These are phyloP conservation scores for Omphalotus olearius DNA, from an alignment of 1,284 basidiomycete species.

Conservation along the genomic window DNA sequence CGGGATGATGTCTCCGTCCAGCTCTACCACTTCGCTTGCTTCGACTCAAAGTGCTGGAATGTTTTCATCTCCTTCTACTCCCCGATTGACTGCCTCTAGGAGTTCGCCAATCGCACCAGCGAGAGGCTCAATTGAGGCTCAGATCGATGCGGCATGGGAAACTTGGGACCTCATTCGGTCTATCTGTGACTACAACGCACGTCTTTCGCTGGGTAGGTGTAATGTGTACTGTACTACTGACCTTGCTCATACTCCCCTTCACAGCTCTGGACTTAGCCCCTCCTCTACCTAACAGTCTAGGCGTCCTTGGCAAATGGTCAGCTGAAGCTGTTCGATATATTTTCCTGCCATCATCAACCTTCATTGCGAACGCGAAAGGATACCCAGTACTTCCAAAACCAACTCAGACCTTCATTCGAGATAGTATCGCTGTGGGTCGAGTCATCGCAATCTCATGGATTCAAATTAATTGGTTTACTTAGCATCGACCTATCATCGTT, in stretches of 20 bases:
- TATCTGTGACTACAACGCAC: conserved; percentile 82
- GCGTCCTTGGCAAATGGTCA: conserved; percentile 80
- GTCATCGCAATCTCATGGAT: conserved; percentile 3
- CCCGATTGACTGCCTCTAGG: conserved; percentile 24
- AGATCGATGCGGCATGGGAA: conserved; percentile 90
- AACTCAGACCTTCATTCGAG: conserved; percentile 83
- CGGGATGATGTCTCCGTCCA: conserved; percentile 19
- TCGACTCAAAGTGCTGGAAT: conserved; percentile 15
- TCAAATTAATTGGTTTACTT: conserved; percentile 15
- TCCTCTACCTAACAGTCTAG: conserved; percentile 74
- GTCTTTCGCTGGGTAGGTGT: conserved; percentile 71
- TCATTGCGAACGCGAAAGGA: conserved; percentile 94
- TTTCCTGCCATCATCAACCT: conserved; percentile 85
- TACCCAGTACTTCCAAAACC: conserved; percentile 96
- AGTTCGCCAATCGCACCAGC: conserved; percentile 24
- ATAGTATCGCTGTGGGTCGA: conserved; percentile 75
- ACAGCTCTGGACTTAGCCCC: conserved; percentile 87
- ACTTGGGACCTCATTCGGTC: conserved; percentile 95
- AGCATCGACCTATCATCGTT: conserved; percentile 83
- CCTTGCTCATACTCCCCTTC: conserved; percentile 8
- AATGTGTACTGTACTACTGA: not conserved
- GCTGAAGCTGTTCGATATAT: conserved; percentile 89
- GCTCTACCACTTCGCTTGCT: conserved; percentile 14
- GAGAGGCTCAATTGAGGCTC: conserved; percentile 38
- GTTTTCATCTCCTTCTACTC: conserved; percentile 26